Evolutionary conservation across 305 asterid species (phyloP).

Genomic region (Solanum aculeatissimum): DNA sequence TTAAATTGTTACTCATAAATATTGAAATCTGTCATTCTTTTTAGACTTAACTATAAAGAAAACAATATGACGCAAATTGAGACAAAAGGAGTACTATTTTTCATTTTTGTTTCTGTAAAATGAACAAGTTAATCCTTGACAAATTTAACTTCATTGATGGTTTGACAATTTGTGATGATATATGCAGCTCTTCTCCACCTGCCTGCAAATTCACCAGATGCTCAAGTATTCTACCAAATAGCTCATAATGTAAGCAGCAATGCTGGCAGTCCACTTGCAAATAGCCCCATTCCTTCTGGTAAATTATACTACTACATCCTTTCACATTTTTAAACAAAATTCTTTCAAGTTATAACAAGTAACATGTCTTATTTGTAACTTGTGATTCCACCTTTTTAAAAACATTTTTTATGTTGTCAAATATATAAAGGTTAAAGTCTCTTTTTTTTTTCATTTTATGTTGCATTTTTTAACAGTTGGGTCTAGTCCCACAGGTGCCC

Average conservation of each 20-base stretch:
- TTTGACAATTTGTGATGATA: neutral
- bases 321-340: neutral
- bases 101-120: neutral
- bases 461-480: neutral
- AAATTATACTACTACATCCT: neutral
- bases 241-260: conserved; percentile 7
- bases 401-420: neutral
- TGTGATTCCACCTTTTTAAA: neutral
- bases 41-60: neutral
- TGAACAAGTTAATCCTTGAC: neutral
- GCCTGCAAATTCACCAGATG: conserved; percentile 75
- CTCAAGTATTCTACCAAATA: conserved; percentile 52
- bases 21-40: neutral
- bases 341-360: neutral
- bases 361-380: neutral
- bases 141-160: neutral
- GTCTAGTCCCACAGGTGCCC: conserved; percentile 13
- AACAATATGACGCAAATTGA: neutral
- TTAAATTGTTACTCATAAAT: neutral
- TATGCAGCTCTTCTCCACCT: conserved; percentile 52
- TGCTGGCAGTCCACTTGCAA: conserved; percentile 24
- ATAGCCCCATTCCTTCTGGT: conserved; percentile 32
- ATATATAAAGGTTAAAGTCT: neutral
- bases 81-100: neutral
- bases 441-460: neutral